A percentile compares a stretch with the other conserved stretches of the same genome.
These are phyloP conservation scores for Grigorovia jiainica DNA, from an alignment of 805 yeast species.

Conservation along the genomic window DNA sequence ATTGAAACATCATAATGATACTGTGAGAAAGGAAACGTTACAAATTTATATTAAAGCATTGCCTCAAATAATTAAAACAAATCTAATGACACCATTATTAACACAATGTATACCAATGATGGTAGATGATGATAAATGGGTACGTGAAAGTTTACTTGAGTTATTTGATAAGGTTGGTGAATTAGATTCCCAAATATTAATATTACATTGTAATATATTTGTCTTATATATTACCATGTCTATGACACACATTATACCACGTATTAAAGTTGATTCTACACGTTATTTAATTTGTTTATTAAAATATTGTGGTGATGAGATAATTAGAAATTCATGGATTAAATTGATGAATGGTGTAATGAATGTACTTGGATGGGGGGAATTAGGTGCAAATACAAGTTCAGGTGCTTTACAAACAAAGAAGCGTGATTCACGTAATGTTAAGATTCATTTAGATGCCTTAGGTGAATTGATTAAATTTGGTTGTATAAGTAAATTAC, in stretches of 20 bases:
- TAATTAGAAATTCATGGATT: conserved; percentile 56
- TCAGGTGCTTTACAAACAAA: conserved; percentile 16
- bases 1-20: conserved; percentile 61
- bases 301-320: conserved; percentile 42
- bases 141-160: conserved; percentile 46
- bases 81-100: conserved; percentile 24
- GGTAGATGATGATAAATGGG: conserved; percentile 53
- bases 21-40: conserved; percentile 65
- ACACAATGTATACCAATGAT: conserved; percentile 26
- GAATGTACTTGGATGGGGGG: conserved; percentile 67
- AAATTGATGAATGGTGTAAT: conserved; percentile 60
- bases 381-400: conserved; percentile 13
- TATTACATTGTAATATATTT: conserved; percentile 48
- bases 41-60: conserved; percentile 41
- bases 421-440: conserved; percentile 17
- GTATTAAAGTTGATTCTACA: conserved; percentile 67
- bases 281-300: conserved; percentile 53
- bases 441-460: conserved; percentile 30
- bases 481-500: conserved; percentile 26
- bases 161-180: conserved; percentile 40
- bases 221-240: conserved; percentile 78
- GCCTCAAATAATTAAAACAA: conserved; percentile 33
- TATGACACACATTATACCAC: conserved; percentile 83
- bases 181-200: conserved; percentile 45
- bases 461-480: conserved; percentile 35